Conservation (phyloP, 1,284 basidiomycete species). For the Pyrrhoderma lamaoense region DNA sequence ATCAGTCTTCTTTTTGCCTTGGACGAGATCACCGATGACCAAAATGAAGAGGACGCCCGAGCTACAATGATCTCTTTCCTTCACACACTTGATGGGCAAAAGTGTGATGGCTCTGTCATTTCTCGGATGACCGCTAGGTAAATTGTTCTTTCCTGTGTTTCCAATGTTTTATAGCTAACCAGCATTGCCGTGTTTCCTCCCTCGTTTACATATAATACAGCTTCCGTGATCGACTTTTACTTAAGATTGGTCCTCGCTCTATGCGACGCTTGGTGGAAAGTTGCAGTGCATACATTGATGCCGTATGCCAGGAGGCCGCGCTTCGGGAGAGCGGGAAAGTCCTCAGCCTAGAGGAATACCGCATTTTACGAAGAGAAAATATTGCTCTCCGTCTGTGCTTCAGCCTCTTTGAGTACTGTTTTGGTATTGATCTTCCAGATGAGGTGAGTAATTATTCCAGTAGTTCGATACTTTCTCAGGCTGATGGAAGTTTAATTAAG, state of each 20-base stretch:
- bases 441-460: slow-evolving; percentile 21
- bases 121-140: slow-evolving; percentile 16
- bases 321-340: slow-evolving; percentile 49
- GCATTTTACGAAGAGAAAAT: slow-evolving; percentile 54
- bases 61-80: slow-evolving; percentile 47
- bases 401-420: slow-evolving; percentile 51
- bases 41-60: slow-evolving; percentile 47
- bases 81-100: slow-evolving; percentile 43
- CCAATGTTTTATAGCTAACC: background rate
- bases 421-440: slow-evolving; percentile 56
- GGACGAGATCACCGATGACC: slow-evolving; percentile 66
- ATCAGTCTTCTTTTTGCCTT: slow-evolving; percentile 61
- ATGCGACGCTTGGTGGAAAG: slow-evolving; percentile 42
- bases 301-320: slow-evolving; percentile 51
- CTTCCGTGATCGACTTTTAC: slow-evolving; percentile 8
- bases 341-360: slow-evolving; percentile 45
- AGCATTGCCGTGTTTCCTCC: background rate
- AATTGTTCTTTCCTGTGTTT: background rate
- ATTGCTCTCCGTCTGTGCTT: slow-evolving; percentile 60
- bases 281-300: slow-evolving; percentile 49
- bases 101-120: slow-evolving; percentile 47
- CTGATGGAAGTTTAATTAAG: background rate
- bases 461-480: too few species aligned
- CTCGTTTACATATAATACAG: background rate
- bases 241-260: slow-evolving; percentile 14